Evolutionary conservation across 177 flowering plant genomes (phyloP).

Genomic region (Vitis hybrid): DNA sequence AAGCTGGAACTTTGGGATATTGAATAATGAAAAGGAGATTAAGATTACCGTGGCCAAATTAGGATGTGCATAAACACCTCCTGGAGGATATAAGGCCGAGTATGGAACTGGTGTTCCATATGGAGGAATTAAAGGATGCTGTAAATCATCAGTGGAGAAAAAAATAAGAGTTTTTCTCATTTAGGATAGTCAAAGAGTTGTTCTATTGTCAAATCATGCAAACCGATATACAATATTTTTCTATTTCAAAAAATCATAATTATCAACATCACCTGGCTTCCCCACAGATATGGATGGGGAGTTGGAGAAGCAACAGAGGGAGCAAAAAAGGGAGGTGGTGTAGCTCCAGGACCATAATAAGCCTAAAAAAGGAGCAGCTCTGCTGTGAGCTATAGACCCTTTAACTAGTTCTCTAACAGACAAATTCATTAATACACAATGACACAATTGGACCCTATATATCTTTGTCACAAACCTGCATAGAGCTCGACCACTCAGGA

Average conservation of each 20-base stretch:
- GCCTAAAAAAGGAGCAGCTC: conserved; percentile 54
- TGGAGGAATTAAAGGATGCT: conserved; percentile 86
- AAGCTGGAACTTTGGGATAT: neutral
- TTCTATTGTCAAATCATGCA: neutral
- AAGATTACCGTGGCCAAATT: conserved; percentile 58
- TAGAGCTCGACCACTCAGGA: conserved; percentile 80
- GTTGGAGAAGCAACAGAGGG: conserved; percentile 77
- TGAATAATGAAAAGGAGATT: neutral
- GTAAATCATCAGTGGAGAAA: conserved; percentile 24
- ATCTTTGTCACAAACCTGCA: conserved; percentile 61
- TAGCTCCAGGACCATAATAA: conserved; percentile 76
- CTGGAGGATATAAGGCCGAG: conserved; percentile 81
- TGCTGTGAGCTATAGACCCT: conserved; percentile 15
- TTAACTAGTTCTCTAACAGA: neutral
- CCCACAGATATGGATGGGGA: conserved; percentile 89
- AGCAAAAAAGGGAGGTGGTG: conserved; percentile 70
- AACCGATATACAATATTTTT: too few relatives aligned
- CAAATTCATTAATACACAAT: neutral
- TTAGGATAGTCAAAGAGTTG: neutral
- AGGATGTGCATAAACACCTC: conserved; percentile 81
- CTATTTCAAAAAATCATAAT: too few relatives aligned
- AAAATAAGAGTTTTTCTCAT: conserved; percentile 10
- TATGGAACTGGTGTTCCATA: conserved; percentile 94
- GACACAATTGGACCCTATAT: neutral
- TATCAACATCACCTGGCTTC: conserved; percentile 59